Conservation (phyloP, 2,329 filamentous ascomycete species). For the Stenocarpella maydis region DNA sequence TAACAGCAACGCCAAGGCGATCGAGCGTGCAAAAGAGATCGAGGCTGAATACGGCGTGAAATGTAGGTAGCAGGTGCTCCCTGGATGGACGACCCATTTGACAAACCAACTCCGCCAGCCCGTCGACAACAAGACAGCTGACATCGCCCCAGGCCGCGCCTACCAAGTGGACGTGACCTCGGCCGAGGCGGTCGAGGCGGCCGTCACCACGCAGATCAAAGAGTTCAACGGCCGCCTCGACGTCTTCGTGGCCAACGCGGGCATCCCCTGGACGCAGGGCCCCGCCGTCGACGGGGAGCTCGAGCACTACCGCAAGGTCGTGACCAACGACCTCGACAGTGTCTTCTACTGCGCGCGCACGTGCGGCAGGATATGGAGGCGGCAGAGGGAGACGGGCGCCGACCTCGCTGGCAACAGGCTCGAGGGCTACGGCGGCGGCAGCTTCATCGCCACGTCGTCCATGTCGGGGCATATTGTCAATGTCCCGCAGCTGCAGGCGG, state of each 20-base stretch:
- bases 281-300: slow-evolving; percentile 42
- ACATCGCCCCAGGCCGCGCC: slow-evolving; percentile 56
- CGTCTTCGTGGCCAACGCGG: slow-evolving; percentile 81
- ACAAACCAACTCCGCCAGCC: too few species aligned
- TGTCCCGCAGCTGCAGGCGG: slow-evolving; percentile 74
- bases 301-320: slow-evolving; percentile 52
- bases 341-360: slow-evolving; percentile 80
- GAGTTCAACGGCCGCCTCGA: slow-evolving; percentile 81
- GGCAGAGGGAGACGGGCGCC: slow-evolving; percentile 74
- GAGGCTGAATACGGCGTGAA: slow-evolving; percentile 72
- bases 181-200: slow-evolving; percentile 58
- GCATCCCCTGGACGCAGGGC: slow-evolving; percentile 76
- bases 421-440: slow-evolving; percentile 66
- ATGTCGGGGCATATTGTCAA: slow-evolving; percentile 75
- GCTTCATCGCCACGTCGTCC: slow-evolving; percentile 71
- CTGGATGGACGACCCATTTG: background rate
- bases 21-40: slow-evolving; percentile 68
- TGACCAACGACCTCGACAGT: slow-evolving; percentile 77
- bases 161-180: slow-evolving; percentile 69
- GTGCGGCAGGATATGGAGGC: slow-evolving; percentile 73
- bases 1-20: slow-evolving; percentile 72
- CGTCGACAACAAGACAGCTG: background rate
- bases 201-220: slow-evolving; percentile 60
- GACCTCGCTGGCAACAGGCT: slow-evolving; percentile 68
- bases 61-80: slow-evolving; percentile 54